Evolutionary conservation across 495 filamentous ascomycete genomes (phyloP).

Genomic region (Cercophora samala): DNA sequence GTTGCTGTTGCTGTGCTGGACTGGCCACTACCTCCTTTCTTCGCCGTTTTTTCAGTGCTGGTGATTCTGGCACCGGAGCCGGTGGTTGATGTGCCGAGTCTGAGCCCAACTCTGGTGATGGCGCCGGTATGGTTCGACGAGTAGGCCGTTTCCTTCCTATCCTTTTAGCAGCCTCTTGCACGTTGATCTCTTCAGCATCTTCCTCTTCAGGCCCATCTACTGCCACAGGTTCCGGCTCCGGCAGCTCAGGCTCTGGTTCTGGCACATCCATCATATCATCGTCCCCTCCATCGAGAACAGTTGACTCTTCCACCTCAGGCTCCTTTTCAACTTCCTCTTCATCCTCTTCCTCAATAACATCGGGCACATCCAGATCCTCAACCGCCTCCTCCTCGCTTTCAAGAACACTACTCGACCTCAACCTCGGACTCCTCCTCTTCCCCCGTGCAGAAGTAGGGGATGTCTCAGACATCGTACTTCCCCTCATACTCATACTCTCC

Average conservation of each 20-base stretch:
- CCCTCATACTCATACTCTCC: slow-evolving; percentile 1
- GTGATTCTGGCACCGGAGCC: background rate
- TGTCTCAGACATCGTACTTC: background rate
- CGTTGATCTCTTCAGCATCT: slow-evolving; percentile 4
- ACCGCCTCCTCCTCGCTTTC: background rate
- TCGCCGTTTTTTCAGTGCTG: background rate
- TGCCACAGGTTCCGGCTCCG: background rate
- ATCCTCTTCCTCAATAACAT: slow-evolving; percentile 1
- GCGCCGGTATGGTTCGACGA: background rate
- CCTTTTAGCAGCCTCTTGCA: background rate
- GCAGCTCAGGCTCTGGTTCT: background rate
- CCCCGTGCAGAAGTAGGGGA: background rate
- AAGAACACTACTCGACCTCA: background rate
- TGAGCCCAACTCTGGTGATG: slow-evolving; percentile 4
- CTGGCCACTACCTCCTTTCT: slow-evolving; percentile 6
- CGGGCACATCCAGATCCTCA: background rate
- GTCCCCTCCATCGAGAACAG: background rate
- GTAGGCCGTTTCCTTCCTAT: slow-evolving; percentile 6
- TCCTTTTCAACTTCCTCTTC: background rate
- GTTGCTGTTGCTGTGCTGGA: slow-evolving; percentile 8
- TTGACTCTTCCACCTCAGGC: background rate
- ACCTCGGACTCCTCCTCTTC: slow-evolving; percentile 4
- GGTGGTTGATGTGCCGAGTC: background rate
- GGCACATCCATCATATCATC: background rate
- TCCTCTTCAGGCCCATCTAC: slow-evolving; percentile 4